phyloP scores from a whole-genome alignment of 2,329 filamentous ascomycete genomes.

The Penicillium hordei region DNA sequence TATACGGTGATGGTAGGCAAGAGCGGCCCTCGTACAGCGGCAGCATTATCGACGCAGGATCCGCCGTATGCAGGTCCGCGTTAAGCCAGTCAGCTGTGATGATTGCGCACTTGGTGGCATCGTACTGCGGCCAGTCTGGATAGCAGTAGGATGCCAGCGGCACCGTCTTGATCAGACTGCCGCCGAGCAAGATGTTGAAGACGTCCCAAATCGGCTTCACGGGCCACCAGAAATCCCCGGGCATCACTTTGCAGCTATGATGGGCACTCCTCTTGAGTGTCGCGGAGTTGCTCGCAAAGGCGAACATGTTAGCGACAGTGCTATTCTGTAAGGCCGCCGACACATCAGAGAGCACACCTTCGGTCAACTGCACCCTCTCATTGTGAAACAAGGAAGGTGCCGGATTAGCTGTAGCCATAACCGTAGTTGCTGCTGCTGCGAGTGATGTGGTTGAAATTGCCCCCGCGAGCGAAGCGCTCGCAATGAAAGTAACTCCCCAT shows the following conservation, averaged over 20 bases:
- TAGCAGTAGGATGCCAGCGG: slow-evolving; percentile 39
- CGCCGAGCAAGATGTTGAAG: slow-evolving; percentile 40
- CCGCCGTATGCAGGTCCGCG: slow-evolving; percentile 15
- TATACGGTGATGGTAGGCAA: slow-evolving; percentile 18
- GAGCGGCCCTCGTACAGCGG: slow-evolving; percentile 24
- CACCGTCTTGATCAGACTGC: slow-evolving; percentile 33
- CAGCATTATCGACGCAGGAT: slow-evolving; percentile 22
- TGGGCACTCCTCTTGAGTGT: slow-evolving; percentile 36
- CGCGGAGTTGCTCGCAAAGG: slow-evolving; percentile 26
- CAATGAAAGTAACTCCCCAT: not conserved
- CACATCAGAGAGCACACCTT: slow-evolving; percentile 35
- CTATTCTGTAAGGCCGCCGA: slow-evolving; percentile 27
- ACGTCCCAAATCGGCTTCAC: slow-evolving; percentile 23
- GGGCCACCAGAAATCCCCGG: slow-evolving; percentile 26
- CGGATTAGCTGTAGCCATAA: not conserved
- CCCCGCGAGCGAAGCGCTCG: slow-evolving; percentile 4
- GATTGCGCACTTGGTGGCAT: slow-evolving; percentile 33
- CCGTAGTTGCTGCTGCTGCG: slow-evolving; percentile 13
- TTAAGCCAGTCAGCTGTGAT: slow-evolving; percentile 31
- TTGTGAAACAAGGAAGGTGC: slow-evolving; percentile 10
- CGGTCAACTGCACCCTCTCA: slow-evolving; percentile 38
- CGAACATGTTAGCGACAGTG: slow-evolving; percentile 35
- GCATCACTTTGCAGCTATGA: slow-evolving; percentile 38
- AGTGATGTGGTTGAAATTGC: slow-evolving; percentile 7
- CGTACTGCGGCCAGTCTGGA: slow-evolving; percentile 32